These are phyloP conservation scores for Exsudoporus floridanus DNA, from an alignment of 1,284 basidiomycete genomes.

Conservation along the genomic window DNA sequence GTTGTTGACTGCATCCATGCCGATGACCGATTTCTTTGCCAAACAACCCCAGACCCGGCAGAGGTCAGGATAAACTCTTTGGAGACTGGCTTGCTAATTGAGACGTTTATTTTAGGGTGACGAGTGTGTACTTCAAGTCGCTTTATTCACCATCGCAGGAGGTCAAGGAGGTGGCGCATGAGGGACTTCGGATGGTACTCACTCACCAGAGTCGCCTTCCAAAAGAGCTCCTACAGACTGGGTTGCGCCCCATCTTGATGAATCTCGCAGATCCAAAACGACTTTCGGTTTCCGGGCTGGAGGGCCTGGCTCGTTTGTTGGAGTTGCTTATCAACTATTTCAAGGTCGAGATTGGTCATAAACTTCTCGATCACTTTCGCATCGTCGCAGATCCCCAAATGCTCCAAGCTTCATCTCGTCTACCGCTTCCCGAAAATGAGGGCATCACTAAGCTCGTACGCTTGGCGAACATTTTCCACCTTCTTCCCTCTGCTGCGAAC, in stretches of 20 bases:
- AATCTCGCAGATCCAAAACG: constrained; percentile 97
- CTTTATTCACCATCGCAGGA: constrained; percentile 93
- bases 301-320: constrained; percentile 93
- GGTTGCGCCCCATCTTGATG: constrained; percentile 94
- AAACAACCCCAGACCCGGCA: constrained; percentile 82
- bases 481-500: constrained; percentile 90
- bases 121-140: constrained; percentile 97
- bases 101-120: constrained; percentile 59
- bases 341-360: constrained; percentile 99
- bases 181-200: constrained; percentile 88
- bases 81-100: constrained; percentile 8
- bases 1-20: constrained; percentile 92
- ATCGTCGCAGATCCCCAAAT: constrained; percentile 85
- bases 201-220: constrained; percentile 91
- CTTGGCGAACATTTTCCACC: constrained; percentile 95
- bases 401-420: constrained; percentile 75
- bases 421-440: constrained; percentile 85
- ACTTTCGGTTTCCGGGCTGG: constrained; percentile 90
- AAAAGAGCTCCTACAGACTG: constrained; percentile 93
- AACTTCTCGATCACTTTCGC: constrained; percentile 94
- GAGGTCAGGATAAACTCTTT: constrained; percentile 51
- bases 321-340: constrained; percentile 98
- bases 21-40: constrained; percentile 88
- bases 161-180: constrained; percentile 95
- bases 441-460: constrained; percentile 92